phyloP scores from a whole-genome alignment of 345 rosid genomes.

The Eucalyptus marginata region DNA sequence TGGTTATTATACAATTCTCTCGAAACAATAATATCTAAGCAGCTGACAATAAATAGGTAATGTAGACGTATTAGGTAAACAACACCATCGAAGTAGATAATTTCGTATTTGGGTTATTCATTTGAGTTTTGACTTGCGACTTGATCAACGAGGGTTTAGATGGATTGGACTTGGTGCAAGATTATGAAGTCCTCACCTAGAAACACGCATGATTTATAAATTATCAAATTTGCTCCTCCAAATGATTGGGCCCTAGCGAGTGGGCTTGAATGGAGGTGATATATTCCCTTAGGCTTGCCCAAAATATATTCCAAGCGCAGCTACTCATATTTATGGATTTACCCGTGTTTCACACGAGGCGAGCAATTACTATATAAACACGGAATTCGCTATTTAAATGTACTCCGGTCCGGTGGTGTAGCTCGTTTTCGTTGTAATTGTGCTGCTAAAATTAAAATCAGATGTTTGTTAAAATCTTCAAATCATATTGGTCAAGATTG shows the following conservation, averaged over 20 bases:
- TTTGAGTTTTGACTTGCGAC: neutral
- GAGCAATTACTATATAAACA: neutral
- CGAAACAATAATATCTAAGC: neutral
- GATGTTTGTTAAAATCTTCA: neutral
- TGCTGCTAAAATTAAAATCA: neutral
- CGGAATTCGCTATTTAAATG: neutral
- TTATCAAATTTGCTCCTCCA: neutral
- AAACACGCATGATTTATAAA: neutral
- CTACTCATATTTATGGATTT: neutral
- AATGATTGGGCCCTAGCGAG: neutral
- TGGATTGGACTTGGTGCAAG: neutral
- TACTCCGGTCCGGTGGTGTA: neutral
- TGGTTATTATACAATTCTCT: neutral
- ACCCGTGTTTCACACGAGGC: neutral
- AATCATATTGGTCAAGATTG: neutral
- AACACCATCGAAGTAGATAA: rapidly evolving
- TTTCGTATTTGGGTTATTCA: neutral
- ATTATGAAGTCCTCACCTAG: neutral
- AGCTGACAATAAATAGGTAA: rapidly evolving
- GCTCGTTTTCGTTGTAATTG: neutral
- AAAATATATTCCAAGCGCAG: neutral
- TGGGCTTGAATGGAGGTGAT: neutral
- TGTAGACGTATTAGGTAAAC: neutral
- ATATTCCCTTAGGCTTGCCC: neutral
- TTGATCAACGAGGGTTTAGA: neutral